Conservation (phyloP, 1,139 yeast species). For the Protomyces arabidopsidicola region DNA sequence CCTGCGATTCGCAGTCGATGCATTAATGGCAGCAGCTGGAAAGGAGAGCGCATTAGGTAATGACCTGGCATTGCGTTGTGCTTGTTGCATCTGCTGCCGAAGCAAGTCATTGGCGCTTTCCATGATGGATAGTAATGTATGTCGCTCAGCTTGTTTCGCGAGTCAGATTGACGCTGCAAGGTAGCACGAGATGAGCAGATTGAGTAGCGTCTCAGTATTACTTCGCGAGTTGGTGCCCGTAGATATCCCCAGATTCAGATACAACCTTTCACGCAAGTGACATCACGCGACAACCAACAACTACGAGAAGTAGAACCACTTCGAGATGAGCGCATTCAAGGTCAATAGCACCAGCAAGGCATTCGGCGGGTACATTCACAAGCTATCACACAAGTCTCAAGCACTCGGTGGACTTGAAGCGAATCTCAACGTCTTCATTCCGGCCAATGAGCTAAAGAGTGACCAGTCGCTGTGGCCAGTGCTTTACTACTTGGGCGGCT, state of each 20-base stretch:
- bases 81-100: not conserved
- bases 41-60: not conserved
- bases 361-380: conserved; percentile 72
- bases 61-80: not conserved
- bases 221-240: too few relatives aligned
- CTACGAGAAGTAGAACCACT: not conserved
- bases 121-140: not conserved
- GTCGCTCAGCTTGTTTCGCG: too few relatives aligned
- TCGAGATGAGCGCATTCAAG: conserved; percentile 48
- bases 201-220: too few relatives aligned
- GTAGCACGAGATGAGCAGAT: too few relatives aligned
- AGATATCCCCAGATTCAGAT: too few relatives aligned
- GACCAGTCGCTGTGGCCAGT: conserved; percentile 53
- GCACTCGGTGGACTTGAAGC: conserved; percentile 65
- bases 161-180: too few relatives aligned
- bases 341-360: conserved; percentile 56
- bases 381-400: conserved; percentile 67
- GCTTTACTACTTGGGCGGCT: conserved; percentile 74
- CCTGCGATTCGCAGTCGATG: not conserved
- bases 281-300: too few relatives aligned
- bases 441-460: conserved; percentile 47
- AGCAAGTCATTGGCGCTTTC: not conserved
- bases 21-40: not conserved
- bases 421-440: conserved; percentile 80
- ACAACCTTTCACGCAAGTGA: too few relatives aligned